A percentile compares a stretch with the other conserved stretches of the same genome.
Conservation (phyloP, 2,329 filamentous ascomycete species). For the Pseudogymnoascus sp. region DNA sequence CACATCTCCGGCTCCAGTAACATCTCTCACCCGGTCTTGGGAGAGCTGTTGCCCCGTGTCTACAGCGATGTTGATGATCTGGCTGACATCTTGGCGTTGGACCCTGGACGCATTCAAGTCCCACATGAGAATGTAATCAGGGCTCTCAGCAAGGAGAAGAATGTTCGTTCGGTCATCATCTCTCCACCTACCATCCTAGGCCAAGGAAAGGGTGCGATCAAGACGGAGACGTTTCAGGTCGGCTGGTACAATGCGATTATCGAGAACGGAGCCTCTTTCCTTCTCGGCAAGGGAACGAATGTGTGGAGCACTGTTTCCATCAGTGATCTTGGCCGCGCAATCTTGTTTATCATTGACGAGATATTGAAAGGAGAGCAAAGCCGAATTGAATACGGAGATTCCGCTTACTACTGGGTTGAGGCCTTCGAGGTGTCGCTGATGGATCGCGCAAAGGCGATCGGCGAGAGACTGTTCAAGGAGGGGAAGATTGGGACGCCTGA, state of each 20-base stretch:
- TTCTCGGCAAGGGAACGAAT: neutral
- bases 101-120: neutral
- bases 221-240: neutral
- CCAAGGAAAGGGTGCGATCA: neutral
- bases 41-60: neutral
- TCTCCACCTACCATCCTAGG: neutral
- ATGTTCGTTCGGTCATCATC: neutral
- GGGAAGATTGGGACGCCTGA: neutral
- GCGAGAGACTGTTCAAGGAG: neutral
- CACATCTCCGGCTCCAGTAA: neutral
- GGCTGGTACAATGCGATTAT: neutral
- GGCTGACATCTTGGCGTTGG: neutral
- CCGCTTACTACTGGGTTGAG: neutral
- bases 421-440: constrained; percentile 1
- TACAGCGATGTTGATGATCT: neutral
- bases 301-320: neutral
- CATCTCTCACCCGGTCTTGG: neutral
- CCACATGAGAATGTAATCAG: neutral
- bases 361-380: neutral
- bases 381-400: neutral
- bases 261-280: neutral
- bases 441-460: neutral
- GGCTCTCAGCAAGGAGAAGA: neutral
- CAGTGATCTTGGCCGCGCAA: neutral
- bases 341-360: neutral